Percentiles rank a stretch among this genome's conserved stretches.
These are phyloP conservation scores for Flaveria linearis DNA, from an alignment of 129 eudicot species.

Conservation along the genomic window DNA sequence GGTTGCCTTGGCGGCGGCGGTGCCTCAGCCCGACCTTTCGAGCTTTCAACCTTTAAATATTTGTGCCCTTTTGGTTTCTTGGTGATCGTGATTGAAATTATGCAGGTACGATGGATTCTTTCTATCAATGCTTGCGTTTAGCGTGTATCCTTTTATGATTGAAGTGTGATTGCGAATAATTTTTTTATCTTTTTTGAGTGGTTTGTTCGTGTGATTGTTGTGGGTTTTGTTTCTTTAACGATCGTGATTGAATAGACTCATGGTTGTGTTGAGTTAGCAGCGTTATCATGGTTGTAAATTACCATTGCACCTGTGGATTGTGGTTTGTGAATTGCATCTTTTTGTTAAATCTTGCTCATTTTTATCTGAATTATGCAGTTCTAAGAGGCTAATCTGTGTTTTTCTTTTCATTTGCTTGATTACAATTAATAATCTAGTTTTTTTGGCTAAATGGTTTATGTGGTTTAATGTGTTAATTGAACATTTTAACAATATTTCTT, in stretches of 20 bases:
- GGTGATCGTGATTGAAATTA: slow-evolving; percentile 8
- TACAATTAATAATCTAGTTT: too few relatives aligned
- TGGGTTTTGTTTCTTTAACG: slow-evolving; percentile 41
- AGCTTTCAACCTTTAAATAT: background rate
- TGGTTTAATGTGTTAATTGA: too few relatives aligned
- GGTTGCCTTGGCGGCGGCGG: too few relatives aligned
- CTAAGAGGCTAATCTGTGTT: too few relatives aligned
- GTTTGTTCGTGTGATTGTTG: background rate
- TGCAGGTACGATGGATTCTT: slow-evolving; percentile 97
- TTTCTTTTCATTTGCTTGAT: too few relatives aligned
- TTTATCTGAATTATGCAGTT: too few relatives aligned
- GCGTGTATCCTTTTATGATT: slow-evolving; percentile 80
- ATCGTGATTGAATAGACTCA: slow-evolving; percentile 47
- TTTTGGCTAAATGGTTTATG: too few relatives aligned
- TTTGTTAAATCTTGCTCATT: too few relatives aligned
- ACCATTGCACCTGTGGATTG: slow-evolving; percentile 90
- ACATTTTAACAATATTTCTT: too few relatives aligned
- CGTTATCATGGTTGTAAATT: slow-evolving; percentile 69
- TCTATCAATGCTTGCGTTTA: slow-evolving; percentile 93
- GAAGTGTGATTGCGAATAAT: background rate
- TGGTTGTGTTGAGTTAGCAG: slow-evolving; percentile 78
- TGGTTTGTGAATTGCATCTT: slow-evolving; percentile 67
- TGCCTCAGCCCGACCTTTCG: too few relatives aligned
- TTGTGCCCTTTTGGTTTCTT: background rate
- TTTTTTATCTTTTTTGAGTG: too few relatives aligned